Evolutionary conservation across 345 rosid species (phyloP), one percentile per base, ranked within the genome.

Genomic region (Eucalyptus pauciflora): DNA sequence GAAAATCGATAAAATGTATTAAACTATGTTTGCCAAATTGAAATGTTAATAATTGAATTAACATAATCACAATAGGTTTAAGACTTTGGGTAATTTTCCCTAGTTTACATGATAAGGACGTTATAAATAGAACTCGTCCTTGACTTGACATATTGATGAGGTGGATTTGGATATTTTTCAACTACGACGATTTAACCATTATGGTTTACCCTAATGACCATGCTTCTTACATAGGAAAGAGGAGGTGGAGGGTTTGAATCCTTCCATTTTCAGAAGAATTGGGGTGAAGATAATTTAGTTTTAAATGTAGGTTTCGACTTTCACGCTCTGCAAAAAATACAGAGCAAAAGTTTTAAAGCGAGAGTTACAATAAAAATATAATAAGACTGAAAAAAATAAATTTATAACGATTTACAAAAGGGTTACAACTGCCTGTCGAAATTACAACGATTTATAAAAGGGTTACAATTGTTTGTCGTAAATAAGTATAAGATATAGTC

Each of bases 401-500:
- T 52, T 60, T 27, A 25, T n/a, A 12, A 60, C 0, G 15, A 60
- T 27, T 27, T 27, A 12, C 2, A 60, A 4, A 22, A 56, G 5
- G 13, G 6, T 56, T 56, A 56, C 0, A 0, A 3, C 0, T 18
- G 0, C 18, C 0, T 3, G 0, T 52, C 0, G 1, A 18, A 52
- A 52, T 52, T 52, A 7, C 2, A 52, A 7, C 1, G 2, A 52
- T 18, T 18, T 52, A 52, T 52, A 18, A 18, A 52, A 18, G 3
- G 5, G 58, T 52, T 18, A 18, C 2, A 0, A 52, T 1, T 52
- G 2, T 7, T 0, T 3, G 0, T 18, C 0, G 2, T 2, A 4
- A 52, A 7, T 52, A 52, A 52, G 4, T 2, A 52, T 52, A 52
- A 52, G 58, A 52, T 18, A 10, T 52, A 52, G 10, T 52, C 5